Evolutionary conservation across 2,329 filamentous ascomycete genomes (phyloP).

Genomic region (Pseudogymnoascus sp.): DNA sequence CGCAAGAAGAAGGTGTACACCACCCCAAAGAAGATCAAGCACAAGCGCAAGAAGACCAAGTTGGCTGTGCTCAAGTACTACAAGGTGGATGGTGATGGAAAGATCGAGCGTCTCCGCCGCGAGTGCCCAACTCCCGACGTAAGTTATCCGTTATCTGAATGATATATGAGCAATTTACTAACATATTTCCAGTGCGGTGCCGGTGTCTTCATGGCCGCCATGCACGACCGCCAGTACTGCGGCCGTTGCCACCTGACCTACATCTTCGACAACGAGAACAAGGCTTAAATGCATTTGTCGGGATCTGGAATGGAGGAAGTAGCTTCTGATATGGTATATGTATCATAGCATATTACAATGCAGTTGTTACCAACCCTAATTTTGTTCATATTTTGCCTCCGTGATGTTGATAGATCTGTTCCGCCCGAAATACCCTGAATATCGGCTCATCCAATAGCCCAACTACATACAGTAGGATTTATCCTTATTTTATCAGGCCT

Average conservation of each 20-base stretch:
- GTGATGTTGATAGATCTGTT: neutral
- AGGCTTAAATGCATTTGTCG: conserved; percentile 14
- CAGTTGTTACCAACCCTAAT: conserved; percentile 11
- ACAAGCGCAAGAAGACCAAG: conserved; percentile 99
- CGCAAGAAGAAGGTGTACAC: conserved; percentile 99
- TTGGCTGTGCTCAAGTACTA: conserved; percentile 99
- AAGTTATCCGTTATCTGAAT: conserved; percentile 35
- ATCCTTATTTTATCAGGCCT: conserved; percentile 25
- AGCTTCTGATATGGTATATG: conserved; percentile 3
- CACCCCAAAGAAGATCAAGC: conserved; percentile 99
- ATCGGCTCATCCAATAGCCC: neutral
- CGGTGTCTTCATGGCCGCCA: conserved; percentile 99
- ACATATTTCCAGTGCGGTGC: conserved; percentile 72
- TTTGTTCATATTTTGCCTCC: neutral
- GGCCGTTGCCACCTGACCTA: conserved; percentile 67
- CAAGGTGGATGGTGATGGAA: conserved; percentile 99
- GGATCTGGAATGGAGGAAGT: conserved; percentile 6
- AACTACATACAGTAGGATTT: neutral
- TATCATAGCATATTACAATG: neutral
- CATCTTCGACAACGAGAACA: conserved; percentile 58
- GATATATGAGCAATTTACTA: conserved; percentile 25
- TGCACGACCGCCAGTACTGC: conserved; percentile 86
- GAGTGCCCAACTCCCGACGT: conserved; percentile 92
- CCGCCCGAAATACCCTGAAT: neutral
- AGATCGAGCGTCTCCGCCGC: conserved; percentile 97